Percentiles rank a stretch among this genome's conserved stretches.
phyloP scores from a whole-genome alignment of 805 yeast species.

The Pichia paraexigua region DNA sequence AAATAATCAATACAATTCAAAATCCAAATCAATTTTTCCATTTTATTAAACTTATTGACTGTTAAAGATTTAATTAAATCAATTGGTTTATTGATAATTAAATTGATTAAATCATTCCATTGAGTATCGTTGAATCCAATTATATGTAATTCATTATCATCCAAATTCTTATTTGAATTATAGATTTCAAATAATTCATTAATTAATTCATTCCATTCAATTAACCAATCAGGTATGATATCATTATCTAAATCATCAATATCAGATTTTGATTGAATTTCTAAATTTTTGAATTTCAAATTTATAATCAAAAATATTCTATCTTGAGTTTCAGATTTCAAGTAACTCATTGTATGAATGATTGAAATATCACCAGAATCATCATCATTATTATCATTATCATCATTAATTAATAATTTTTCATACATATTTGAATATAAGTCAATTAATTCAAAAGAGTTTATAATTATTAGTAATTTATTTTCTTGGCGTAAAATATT shows the following conservation, averaged over 20 bases:
- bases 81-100: constrained; percentile 42
- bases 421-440: constrained; percentile 65
- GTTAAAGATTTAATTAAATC: constrained; percentile 24
- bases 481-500: constrained; percentile 61
- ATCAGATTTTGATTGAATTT: constrained; percentile 22
- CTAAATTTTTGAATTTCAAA: constrained; percentile 30
- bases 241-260: constrained; percentile 32
- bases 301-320: constrained; percentile 35
- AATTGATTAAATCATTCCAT: constrained; percentile 30
- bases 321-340: constrained; percentile 31
- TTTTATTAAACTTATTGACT: constrained; percentile 23
- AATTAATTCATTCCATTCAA: constrained; percentile 54
- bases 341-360: constrained; percentile 20
- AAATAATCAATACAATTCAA: constrained; percentile 57
- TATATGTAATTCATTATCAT: constrained; percentile 5
- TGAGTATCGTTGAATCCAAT: constrained; percentile 33
- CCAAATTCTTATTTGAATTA: constrained; percentile 28
- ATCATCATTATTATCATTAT: constrained; percentile 5
- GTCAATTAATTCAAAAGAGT: constrained; percentile 54
- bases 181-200: constrained; percentile 47
- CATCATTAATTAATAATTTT: constrained; percentile 27
- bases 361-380: constrained; percentile 10
- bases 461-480: constrained; percentile 45
- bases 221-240: constrained; percentile 79
- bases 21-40: constrained; percentile 34